phyloP scores from a whole-genome alignment of 108 stramenopile species.

The Fragilaria crotonensis region DNA sequence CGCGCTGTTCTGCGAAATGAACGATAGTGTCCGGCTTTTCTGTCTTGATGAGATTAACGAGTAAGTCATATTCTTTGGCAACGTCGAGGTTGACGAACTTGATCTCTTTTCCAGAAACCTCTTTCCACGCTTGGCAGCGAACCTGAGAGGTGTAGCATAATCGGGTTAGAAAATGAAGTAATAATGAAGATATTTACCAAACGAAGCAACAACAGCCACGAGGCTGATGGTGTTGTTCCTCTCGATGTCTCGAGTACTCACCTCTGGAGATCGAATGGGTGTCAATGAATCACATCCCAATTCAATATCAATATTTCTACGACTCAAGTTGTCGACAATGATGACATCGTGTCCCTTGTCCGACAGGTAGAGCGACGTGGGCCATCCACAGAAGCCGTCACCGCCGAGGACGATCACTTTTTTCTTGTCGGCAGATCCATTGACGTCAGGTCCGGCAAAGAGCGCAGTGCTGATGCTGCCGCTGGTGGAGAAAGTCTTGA shows the following conservation, averaged over 20 bases:
- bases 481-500: constrained; percentile 2
- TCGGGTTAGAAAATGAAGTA: constrained; percentile 1
- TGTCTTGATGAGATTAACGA: constrained; percentile 88
- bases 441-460: constrained; percentile 1
- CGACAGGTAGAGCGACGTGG: constrained; percentile 84
- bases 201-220: not conserved
- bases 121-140: constrained; percentile 88
- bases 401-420: constrained; percentile 89
- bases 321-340: constrained; percentile 90
- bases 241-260: constrained; percentile 28
- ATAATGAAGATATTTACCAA: constrained; percentile 1
- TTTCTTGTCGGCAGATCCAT: constrained; percentile 49
- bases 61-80: constrained; percentile 90
- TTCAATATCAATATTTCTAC: constrained; percentile 91
- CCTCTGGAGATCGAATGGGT: constrained; percentile 80
- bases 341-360: constrained; percentile 90
- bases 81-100: constrained; percentile 91
- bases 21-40: constrained; percentile 93
- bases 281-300: constrained; percentile 94
- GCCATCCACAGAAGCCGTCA: constrained; percentile 99
- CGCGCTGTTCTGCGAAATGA: constrained; percentile 98
- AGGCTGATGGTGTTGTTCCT: not conserved
- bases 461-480: not conserved
- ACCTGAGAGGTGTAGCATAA: constrained; percentile 27
- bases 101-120: constrained; percentile 88